Percentiles rank a stretch among this genome's conserved stretches.
Evolutionary conservation across 2,329 filamentous ascomycete genomes (phyloP).

Genomic region (Penicillium sp.): DNA sequence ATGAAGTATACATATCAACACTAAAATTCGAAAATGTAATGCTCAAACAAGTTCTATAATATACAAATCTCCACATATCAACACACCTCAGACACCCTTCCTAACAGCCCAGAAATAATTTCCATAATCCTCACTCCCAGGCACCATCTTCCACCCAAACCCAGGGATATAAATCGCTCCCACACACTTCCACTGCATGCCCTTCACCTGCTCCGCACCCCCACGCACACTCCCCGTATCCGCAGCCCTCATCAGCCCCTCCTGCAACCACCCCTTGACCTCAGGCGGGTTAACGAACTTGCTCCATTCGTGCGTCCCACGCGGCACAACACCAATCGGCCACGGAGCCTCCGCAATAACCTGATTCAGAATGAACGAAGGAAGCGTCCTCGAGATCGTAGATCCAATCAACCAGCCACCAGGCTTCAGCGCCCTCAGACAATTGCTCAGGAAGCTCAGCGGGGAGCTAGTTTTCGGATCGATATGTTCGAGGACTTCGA

Average conservation of each 20-base stretch:
- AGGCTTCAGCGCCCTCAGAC: slow-evolving; percentile 69
- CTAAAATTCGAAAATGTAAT: background rate
- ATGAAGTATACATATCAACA: slow-evolving; percentile 2
- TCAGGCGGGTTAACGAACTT: slow-evolving; percentile 93
- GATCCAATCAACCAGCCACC: slow-evolving; percentile 92
- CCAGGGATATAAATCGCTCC: slow-evolving; percentile 91
- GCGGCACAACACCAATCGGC: slow-evolving; percentile 73
- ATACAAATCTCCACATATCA: slow-evolving; percentile 2
- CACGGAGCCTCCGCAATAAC: slow-evolving; percentile 82
- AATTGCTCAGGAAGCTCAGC: slow-evolving; percentile 61
- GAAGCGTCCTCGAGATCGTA: slow-evolving; percentile 88
- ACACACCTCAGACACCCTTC: slow-evolving; percentile 44
- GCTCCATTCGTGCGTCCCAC: slow-evolving; percentile 91
- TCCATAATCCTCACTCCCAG: slow-evolving; percentile 78
- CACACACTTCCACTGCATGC: slow-evolving; percentile 65
- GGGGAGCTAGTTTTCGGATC: slow-evolving; percentile 74
- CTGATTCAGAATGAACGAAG: slow-evolving; percentile 90
- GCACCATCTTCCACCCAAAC: slow-evolving; percentile 82
- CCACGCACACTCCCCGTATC: slow-evolving; percentile 27
- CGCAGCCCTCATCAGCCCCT: slow-evolving; percentile 54
- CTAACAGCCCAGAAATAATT: slow-evolving; percentile 96
- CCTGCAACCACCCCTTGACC: slow-evolving; percentile 45
- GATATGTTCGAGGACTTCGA: slow-evolving; percentile 96
- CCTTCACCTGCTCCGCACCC: slow-evolving; percentile 30
- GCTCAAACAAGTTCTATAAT: slow-evolving; percentile 1